Conservation (phyloP, 345 rosid genomes). For the Hibiscus syriacus region DNA sequence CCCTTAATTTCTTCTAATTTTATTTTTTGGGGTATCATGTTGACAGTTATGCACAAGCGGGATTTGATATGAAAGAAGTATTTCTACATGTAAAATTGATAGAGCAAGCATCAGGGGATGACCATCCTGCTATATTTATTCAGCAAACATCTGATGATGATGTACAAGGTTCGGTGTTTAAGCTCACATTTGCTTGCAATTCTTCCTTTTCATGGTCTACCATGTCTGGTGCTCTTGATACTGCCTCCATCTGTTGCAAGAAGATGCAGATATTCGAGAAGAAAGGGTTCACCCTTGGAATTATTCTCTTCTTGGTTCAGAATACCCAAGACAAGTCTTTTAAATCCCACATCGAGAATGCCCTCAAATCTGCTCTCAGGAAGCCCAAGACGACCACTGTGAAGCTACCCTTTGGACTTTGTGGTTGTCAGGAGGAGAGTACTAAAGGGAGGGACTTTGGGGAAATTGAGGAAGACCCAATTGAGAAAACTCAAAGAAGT, state of each 20-base stretch:
- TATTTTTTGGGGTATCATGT: not conserved
- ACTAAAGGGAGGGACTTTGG: constrained; percentile 47
- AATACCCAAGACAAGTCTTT: constrained; percentile 52
- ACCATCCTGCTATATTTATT: constrained; percentile 60
- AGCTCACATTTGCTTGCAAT: constrained; percentile 76
- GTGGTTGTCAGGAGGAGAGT: constrained; percentile 94
- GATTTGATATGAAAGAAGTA: constrained; percentile 89
- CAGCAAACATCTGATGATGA: constrained; percentile 63
- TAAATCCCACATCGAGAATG: constrained; percentile 58
- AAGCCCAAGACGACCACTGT: constrained; percentile 55
- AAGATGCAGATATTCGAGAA: constrained; percentile 89
- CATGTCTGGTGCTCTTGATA: constrained; percentile 74
- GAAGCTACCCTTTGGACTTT: constrained; percentile 89
- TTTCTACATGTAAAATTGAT: constrained; percentile 88
- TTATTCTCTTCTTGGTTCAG: constrained; percentile 56
- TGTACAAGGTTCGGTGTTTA: constrained; percentile 48
- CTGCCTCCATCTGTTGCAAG: constrained; percentile 73
- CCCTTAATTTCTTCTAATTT: not conserved
- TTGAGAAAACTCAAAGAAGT: constrained; percentile 38
- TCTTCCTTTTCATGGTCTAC: constrained; percentile 70
- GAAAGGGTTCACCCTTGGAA: constrained; percentile 82
- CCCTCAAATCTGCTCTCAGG: constrained; percentile 60
- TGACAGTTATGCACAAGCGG: constrained; percentile 72
- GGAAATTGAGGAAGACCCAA: constrained; percentile 62
- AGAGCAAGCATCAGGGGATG: constrained; percentile 84